A percentile compares a stretch with the other conserved stretches of the same genome.
Evolutionary conservation across 306 rosid genomes (phyloP).

Genomic region (Betula pendula): DNA sequence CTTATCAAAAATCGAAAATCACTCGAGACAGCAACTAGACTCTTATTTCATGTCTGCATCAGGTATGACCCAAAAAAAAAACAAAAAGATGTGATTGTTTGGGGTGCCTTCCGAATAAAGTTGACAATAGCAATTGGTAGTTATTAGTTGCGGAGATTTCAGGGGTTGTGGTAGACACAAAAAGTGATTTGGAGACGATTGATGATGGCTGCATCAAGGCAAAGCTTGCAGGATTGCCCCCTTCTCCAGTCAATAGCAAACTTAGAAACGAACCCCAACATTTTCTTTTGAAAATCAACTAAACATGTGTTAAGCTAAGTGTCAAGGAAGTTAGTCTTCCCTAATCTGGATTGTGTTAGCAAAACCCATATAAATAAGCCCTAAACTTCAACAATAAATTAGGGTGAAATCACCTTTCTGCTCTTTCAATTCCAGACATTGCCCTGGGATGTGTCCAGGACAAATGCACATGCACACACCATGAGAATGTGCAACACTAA

Average conservation of each 20-base stretch:
- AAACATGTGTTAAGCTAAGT: background rate
- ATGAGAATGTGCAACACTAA: background rate
- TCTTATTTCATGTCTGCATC: background rate
- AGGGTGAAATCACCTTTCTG: background rate
- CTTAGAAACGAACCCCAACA: background rate
- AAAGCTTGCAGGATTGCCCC: background rate
- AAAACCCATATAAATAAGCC: background rate
- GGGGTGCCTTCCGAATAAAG: background rate
- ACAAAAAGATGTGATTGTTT: background rate
- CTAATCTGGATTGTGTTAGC: background rate
- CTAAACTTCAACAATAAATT: background rate
- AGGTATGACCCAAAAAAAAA: background rate
- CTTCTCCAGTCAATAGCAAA: background rate
- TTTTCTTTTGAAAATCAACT: background rate
- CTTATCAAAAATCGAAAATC: background rate
- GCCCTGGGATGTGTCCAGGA: constrained; percentile 12
- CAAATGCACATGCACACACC: constrained; percentile 10
- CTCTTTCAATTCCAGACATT: background rate
- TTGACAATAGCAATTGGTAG: background rate
- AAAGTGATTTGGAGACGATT: background rate
- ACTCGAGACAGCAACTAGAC: background rate
- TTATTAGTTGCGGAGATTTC: background rate
- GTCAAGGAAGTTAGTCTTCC: background rate
- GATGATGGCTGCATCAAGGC: background rate
- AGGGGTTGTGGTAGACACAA: background rate